phyloP scores from a whole-genome alignment of 2,329 filamentous ascomycete genomes.

The Fusarium gaditjirri region DNA sequence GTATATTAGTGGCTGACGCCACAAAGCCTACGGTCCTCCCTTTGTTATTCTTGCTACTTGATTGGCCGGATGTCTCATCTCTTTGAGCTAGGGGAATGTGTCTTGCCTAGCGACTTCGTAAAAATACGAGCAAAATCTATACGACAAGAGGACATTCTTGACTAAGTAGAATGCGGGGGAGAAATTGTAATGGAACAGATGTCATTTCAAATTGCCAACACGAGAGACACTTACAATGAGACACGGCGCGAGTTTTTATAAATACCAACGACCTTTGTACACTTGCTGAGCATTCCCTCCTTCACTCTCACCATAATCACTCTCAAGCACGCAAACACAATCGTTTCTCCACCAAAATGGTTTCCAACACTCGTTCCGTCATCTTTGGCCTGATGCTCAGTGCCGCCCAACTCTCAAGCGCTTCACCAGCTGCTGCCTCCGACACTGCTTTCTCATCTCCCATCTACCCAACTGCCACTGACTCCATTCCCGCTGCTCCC shows the following conservation, averaged over 20 bases:
- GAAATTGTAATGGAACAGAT: background rate
- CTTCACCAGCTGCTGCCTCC: background rate
- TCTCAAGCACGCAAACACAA: background rate
- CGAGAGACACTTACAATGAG: background rate
- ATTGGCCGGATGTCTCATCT: background rate
- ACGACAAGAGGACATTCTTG: background rate
- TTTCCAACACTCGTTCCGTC: constrained; percentile 18
- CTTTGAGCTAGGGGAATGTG: background rate
- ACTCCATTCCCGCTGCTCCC: background rate
- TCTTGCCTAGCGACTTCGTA: background rate
- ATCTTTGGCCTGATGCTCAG: constrained; percentile 9
- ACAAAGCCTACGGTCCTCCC: background rate
- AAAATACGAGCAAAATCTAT: background rate
- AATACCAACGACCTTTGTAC: background rate
- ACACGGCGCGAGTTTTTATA: background rate
- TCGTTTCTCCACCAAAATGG: background rate
- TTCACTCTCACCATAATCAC: background rate
- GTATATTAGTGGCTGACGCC: background rate
- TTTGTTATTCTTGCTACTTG: background rate
- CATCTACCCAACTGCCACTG: constrained; percentile 8
- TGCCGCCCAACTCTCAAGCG: constrained; percentile 6
- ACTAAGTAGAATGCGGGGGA: background rate
- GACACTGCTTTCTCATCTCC: background rate
- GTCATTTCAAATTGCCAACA: background rate
- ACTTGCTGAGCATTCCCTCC: background rate